Conservation (phyloP, 192 early-diverging fungal species). For the Linnemannia elongata region DNA sequence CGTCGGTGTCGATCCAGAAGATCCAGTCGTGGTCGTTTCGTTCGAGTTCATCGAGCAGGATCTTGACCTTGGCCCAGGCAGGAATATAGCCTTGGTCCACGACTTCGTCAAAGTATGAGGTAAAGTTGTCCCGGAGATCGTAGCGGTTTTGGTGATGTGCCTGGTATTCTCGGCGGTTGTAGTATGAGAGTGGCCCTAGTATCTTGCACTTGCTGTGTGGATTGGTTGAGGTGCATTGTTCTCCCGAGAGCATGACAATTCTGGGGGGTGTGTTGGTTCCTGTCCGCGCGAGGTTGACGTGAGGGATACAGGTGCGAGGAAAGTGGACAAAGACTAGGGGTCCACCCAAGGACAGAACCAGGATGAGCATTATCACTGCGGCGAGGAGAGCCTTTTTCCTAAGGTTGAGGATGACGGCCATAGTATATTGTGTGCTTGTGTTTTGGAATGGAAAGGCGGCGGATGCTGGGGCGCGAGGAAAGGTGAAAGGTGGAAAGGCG, state of each 20-base stretch:
- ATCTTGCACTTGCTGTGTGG: conserved; percentile 17
- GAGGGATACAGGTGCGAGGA: conserved; percentile 27
- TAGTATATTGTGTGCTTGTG: neutral
- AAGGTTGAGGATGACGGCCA: conserved; percentile 10
- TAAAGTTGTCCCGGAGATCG: conserved; percentile 32
- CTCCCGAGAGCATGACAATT: conserved; percentile 41
- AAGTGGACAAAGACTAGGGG: conserved; percentile 24
- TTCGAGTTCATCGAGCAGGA: conserved; percentile 31
- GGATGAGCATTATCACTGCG: neutral
- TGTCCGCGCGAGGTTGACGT: neutral
- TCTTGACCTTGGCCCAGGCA: conserved; percentile 28
- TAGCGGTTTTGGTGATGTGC: conserved; percentile 29
- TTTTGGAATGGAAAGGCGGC: neutral
- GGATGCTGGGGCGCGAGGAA: neutral
- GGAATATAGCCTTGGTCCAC: conserved; percentile 5
- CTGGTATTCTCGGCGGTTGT: conserved; percentile 28
- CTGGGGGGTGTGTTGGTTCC: conserved; percentile 1
- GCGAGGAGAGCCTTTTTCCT: conserved; percentile 10
- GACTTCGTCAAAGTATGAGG: conserved; percentile 20
- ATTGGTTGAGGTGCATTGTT: conserved; percentile 6
- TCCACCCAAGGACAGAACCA: neutral
- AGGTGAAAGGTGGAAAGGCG: neutral
- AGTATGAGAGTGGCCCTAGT: neutral
- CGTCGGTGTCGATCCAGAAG: conserved; percentile 71
- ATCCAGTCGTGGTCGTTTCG: conserved; percentile 59